Evolutionary conservation across 2,329 filamentous ascomycete species (phyloP).

Genomic region (Helotiales sp.): DNA sequence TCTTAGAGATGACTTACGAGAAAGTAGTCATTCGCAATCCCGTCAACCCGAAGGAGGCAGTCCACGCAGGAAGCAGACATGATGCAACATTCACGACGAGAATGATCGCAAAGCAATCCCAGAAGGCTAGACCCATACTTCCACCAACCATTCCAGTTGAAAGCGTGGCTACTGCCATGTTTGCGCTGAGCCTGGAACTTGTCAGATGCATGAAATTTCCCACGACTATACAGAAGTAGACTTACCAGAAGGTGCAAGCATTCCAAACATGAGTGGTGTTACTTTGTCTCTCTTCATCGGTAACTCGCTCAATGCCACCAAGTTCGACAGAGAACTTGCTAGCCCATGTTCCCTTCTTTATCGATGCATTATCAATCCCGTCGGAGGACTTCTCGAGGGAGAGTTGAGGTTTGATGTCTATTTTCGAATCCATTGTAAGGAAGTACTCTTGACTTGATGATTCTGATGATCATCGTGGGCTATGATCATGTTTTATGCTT

Average conservation of each 20-base stretch:
- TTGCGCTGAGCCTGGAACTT: conserved; percentile 9
- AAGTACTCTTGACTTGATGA: conserved; percentile 1
- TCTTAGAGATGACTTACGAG: neutral
- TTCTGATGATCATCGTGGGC: conserved; percentile 2
- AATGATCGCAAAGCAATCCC: conserved; percentile 16
- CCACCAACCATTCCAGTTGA: conserved; percentile 14
- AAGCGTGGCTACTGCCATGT: conserved; percentile 9
- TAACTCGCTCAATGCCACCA: conserved; percentile 12
- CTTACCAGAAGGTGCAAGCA: conserved; percentile 14
- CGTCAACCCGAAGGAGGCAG: conserved; percentile 30
- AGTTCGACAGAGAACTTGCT: conserved; percentile 9
- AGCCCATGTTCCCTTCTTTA: conserved; percentile 5
- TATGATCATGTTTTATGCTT: conserved; percentile 9
- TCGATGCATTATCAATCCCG: neutral
- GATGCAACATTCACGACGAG: conserved; percentile 10
- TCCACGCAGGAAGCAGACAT: conserved; percentile 11
- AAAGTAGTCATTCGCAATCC: conserved; percentile 48
- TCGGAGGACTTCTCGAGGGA: neutral
- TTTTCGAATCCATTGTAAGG: conserved; percentile 3
- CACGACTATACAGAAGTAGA: neutral
- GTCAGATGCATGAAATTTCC: neutral
- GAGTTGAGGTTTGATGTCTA: conserved; percentile 1
- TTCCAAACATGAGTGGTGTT: conserved; percentile 15
- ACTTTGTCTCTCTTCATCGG: conserved; percentile 8
- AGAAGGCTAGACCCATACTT: conserved; percentile 9